Evolutionary conservation across 1,284 basidiomycete genomes (phyloP), one percentile per base, ranked within the genome.

Genomic region (Fistulina hepatica): DNA sequence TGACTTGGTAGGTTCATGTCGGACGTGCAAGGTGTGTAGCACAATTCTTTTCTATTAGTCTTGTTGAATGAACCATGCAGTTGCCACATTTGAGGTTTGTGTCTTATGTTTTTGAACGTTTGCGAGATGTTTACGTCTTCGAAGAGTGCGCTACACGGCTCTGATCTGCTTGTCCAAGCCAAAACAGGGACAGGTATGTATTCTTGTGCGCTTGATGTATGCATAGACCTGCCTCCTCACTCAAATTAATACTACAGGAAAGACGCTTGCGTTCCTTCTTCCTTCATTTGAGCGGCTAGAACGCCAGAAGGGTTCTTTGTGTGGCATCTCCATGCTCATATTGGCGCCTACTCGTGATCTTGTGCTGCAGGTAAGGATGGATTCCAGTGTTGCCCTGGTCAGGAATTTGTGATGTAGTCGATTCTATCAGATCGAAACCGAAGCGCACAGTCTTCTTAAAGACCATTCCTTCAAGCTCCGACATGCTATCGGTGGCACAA

Each of bases 311-410:
- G 19, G 13, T 13, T 13, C 28, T 10, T 19, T 31, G 3, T 8
- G 15, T 8, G 28, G 28, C 5, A 19, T 16, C 10, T 48, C 4
- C 40, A 56, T 64, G 24, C 73, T 95, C 15, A 74, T 95, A 21
- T 63, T 95, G 7, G 79, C 86, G 15, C 91, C 91, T 0, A 95
- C 92, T 0, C 76, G 91, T 44, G 91, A 95, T 55, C 64, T 95
- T 11, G 89, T 89, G 0, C 63, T 92, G 13, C 90, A 94, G 59
- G 76, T 91, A 17, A 58, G 40, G 19, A 6, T 13, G 27, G 12
- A 23, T n/a, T 30, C 9, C 19, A 16, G 30, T 5, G 33, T 16
- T 3, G 5, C 6, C 13, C 31, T 34, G 12, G 19, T 31, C n/a
- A 33, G 12, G 21, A 21, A 22, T 41, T 13, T 39, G n/a, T 17